Conservation (phyloP, 179 eudicot species). For the Drosera spatulata region DNA sequence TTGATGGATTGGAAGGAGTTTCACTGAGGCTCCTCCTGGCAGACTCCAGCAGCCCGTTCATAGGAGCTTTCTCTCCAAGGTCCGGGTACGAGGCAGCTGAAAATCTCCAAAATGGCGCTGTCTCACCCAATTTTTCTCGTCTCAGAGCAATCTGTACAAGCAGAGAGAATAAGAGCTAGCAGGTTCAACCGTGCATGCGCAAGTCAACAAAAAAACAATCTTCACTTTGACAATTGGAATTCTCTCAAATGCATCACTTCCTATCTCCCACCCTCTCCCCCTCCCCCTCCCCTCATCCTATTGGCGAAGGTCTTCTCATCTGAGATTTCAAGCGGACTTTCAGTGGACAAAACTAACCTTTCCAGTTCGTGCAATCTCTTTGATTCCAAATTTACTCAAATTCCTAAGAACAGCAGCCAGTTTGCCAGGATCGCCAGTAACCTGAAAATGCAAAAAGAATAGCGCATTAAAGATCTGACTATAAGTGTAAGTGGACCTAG, state of each 20-base stretch:
- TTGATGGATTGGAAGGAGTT: constrained; percentile 15
- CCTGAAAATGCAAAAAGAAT: constrained; percentile 24
- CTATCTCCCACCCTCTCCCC: too few species aligned
- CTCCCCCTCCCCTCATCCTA: too few species aligned
- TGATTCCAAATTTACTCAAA: constrained; percentile 72
- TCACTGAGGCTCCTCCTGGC: constrained; percentile 26
- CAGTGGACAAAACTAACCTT: constrained; percentile 33
- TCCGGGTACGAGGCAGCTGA: constrained; percentile 92
- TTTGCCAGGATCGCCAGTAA: constrained; percentile 95
- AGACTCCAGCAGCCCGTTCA: constrained; percentile 13
- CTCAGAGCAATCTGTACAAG: constrained; percentile 61
- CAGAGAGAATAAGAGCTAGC: too few species aligned
- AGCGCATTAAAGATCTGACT: background rate
- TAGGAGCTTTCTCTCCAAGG: constrained; percentile 31
- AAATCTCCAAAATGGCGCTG: constrained; percentile 91
- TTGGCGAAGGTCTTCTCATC: too few species aligned
- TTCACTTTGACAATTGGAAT: too few species aligned
- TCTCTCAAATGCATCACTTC: too few species aligned
- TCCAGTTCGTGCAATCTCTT: constrained; percentile 90
- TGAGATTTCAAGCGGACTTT: background rate
- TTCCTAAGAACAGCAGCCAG: constrained; percentile 77
- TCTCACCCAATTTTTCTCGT: constrained; percentile 74
- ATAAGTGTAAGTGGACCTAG: too few species aligned
- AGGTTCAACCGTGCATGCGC: too few species aligned
- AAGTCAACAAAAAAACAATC: too few species aligned